A percentile compares a stretch with the other conserved stretches of the same genome.
Conservation (phyloP, 352 stramenopile species). For the Pythium myriotylum region DNA sequence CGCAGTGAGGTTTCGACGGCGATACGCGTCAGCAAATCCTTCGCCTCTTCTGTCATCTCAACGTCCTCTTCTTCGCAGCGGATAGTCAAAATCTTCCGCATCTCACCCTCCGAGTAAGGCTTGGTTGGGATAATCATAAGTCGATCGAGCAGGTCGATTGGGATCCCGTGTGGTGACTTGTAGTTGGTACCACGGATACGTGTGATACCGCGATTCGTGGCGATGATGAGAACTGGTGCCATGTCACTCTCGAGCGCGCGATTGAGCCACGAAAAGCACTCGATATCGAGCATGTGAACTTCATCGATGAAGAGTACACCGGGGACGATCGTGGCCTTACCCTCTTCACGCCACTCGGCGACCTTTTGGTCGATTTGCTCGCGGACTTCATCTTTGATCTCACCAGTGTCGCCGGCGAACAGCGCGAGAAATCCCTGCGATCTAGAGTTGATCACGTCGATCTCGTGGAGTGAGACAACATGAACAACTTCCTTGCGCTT, state of each 20-base stretch:
- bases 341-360: slow-evolving; percentile 94
- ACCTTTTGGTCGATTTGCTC: slow-evolving; percentile 99
- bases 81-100: slow-evolving; percentile 97
- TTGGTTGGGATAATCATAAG: slow-evolving; percentile 99
- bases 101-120: slow-evolving; percentile 95
- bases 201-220: slow-evolving; percentile 98
- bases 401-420: slow-evolving; percentile 98
- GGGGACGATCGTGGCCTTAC: slow-evolving; percentile 98
- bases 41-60: slow-evolving; percentile 96
- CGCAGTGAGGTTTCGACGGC: slow-evolving; percentile 97
- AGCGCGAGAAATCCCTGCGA: slow-evolving; percentile 99
- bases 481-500: slow-evolving; percentile 99
- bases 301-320: slow-evolving; percentile 99
- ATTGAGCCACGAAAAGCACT: slow-evolving; percentile 99
- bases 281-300: slow-evolving; percentile 99
- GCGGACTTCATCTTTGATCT: slow-evolving; percentile 99
- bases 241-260: slow-evolving; percentile 97
- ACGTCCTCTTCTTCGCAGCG: slow-evolving; percentile 98
- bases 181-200: slow-evolving; percentile 99
- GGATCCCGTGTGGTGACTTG: slow-evolving; percentile 98
- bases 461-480: slow-evolving; percentile 98
- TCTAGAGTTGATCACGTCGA: slow-evolving; percentile 99
- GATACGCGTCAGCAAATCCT: slow-evolving; percentile 98
- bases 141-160: slow-evolving; percentile 98
- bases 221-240: slow-evolving; percentile 98